phyloP scores from a whole-genome alignment of 768 basidiomycete genomes.

The Favolaschia claudopus region DNA sequence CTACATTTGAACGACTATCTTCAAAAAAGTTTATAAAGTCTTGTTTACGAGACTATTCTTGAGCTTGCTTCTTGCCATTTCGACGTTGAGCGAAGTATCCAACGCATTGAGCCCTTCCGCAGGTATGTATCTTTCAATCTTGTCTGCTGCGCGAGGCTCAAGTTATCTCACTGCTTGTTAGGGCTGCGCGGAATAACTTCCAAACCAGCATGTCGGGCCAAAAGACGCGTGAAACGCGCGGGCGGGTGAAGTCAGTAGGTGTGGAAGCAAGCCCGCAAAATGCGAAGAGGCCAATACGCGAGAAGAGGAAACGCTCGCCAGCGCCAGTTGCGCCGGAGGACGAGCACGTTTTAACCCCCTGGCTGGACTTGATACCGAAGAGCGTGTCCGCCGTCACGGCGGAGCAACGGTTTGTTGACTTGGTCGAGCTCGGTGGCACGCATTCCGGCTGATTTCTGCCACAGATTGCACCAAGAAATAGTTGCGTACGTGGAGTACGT shows the following conservation, averaged over 20 bases:
- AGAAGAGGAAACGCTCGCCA: slow-evolving; percentile 25
- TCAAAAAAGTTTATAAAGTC: too few species aligned
- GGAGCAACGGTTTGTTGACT: background rate
- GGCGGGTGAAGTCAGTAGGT: background rate
- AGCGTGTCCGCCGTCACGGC: slow-evolving; percentile 1
- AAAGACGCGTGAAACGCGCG: background rate
- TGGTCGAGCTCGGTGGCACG: too few species aligned
- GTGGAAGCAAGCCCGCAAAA: background rate
- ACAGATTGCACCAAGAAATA: slow-evolving; percentile 72
- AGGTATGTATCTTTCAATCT: too few species aligned
- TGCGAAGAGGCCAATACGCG: background rate
- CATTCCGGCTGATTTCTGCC: background rate
- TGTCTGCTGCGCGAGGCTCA: too few species aligned
- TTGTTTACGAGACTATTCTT: too few species aligned
- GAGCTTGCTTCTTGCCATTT: too few species aligned
- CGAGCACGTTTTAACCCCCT: slow-evolving; percentile 19
- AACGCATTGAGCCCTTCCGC: too few species aligned
- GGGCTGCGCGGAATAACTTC: too few species aligned
- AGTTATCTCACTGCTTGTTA: too few species aligned
- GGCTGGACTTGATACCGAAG: slow-evolving; percentile 7
- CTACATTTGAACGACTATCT: too few species aligned
- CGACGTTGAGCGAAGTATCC: too few species aligned
- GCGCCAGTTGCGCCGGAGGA: slow-evolving; percentile 15
- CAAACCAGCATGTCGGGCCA: too few species aligned
- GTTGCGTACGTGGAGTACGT: slow-evolving; percentile 63